Base-by-base conservation (phyloP, 805 yeast species). In the Debaryomyces tyrocola region DNA sequence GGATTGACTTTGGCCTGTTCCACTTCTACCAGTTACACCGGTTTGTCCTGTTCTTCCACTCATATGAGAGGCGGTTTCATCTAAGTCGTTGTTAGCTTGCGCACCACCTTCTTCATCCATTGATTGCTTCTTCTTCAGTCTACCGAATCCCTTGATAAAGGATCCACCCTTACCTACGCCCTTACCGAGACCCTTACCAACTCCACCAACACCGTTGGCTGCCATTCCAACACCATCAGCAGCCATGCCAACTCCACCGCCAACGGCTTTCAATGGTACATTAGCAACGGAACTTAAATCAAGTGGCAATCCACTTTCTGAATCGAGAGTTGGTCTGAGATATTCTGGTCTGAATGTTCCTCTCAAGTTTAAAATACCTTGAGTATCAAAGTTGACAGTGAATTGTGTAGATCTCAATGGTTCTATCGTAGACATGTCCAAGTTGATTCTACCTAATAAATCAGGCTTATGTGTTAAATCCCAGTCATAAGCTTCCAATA, bases 391-490 rank as follows among this genome's bases (percentile, higher is more conserved):
- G 15, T 74, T 65, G 37, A 77, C 76, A 18, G 72, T 69, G 55
- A 84, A 72, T 10, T 73, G 69, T 33, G 78, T 71, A 11, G 74
- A 56, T 35, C 73, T 61, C 20, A 66, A 66, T 1, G 83, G 78
- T n/a, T 69, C 70, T 35, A 87, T 54, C 2, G 71, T 49, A 1
- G 79, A 64, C 14, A 84, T 62, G 53, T 84, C 84, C 31, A 87
- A 51, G 1, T 50, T 52, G 6, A 75, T 78, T 29, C 64, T 55
- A 37, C 91, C 91, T 42, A 87, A 63, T 20, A 74, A 60, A 51
- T 82, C 87, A 63, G 84, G 81, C 43, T 75, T 79, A 51, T 88
- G 91, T 20, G 90, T 78, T 60, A 85, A 74, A 65, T 87, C 94
- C 92, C 92, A 87, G 63, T 87, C 94, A 57, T 67, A 79, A 14